Evolutionary conservation across 2,329 filamentous ascomycete genomes (phyloP).

Genomic region (Ustulina deusta): DNA sequence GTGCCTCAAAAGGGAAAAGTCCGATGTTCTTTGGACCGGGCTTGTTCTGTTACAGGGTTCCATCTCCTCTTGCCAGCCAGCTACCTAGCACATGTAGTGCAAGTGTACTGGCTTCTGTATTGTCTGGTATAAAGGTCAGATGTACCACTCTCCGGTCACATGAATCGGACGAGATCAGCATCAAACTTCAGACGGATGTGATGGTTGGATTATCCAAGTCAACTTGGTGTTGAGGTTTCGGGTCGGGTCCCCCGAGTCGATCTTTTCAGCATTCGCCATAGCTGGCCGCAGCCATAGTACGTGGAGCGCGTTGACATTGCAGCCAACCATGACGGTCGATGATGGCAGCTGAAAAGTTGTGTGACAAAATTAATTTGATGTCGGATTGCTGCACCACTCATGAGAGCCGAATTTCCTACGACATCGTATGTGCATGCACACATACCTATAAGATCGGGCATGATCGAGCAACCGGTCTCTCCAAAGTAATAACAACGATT

Average conservation of each 20-base stretch:
- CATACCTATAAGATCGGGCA: conserved; percentile 10
- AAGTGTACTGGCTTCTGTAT: background rate
- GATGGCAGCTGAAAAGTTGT: conserved; percentile 33
- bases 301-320: background rate
- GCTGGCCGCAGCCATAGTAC: background rate
- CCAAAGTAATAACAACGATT: background rate
- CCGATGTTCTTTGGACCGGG: background rate
- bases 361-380: conserved; percentile 23
- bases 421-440: background rate
- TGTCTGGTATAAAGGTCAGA: background rate
- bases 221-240: background rate
- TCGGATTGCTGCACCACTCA: conserved; percentile 34
- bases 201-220: background rate
- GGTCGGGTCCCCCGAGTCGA: background rate
- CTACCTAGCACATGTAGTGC: background rate
- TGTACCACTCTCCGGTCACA: background rate
- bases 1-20: conserved; percentile 29
- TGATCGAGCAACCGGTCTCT: background rate
- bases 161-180: background rate
- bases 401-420: conserved; percentile 9
- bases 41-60: conserved; percentile 12
- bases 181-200: background rate
- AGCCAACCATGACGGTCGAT: background rate
- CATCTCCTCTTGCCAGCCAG: background rate
- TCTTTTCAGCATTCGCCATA: background rate